phyloP scores from a whole-genome alignment of 1,284 basidiomycete species.

The Cutaneotrichosporon dermatis region DNA sequence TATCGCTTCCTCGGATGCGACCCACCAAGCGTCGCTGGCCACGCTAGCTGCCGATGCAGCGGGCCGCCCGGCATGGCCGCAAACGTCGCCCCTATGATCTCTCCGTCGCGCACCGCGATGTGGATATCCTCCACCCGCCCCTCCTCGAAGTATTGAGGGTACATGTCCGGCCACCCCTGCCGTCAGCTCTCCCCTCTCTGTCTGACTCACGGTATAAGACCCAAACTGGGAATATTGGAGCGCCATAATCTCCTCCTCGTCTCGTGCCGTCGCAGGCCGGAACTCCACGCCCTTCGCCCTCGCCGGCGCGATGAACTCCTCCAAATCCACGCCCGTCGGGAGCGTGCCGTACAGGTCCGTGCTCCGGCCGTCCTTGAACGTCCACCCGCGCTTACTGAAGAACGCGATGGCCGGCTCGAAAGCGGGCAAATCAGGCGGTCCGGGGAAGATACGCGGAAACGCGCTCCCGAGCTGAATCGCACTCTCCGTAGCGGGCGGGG shows the following conservation, averaged over 20 bases:
- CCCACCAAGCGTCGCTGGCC: constrained; percentile 18
- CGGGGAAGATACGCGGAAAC: constrained; percentile 30
- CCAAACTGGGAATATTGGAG: constrained; percentile 24
- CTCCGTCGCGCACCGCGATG: constrained; percentile 13
- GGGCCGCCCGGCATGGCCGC: constrained; percentile 13
- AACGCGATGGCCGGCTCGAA: constrained; percentile 13
- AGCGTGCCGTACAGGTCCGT: constrained; percentile 17
- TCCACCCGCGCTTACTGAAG: constrained; percentile 21
- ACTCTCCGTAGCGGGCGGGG: constrained; percentile 4
- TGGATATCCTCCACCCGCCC: constrained; percentile 19
- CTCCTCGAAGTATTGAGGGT: constrained; percentile 13
- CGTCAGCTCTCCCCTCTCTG: background rate
- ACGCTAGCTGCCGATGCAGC: constrained; percentile 14
- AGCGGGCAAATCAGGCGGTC: constrained; percentile 16
- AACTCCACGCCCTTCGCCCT: constrained; percentile 15
- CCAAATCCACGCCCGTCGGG: constrained; percentile 3
- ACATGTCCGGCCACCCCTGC: constrained; percentile 31
- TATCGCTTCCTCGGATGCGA: too few species aligned
- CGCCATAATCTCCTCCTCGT: constrained; percentile 13
- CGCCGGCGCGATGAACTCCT: constrained; percentile 10
- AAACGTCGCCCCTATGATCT: constrained; percentile 22
- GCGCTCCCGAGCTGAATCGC: constrained; percentile 22
- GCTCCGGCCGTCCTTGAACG: background rate
- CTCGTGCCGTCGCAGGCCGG: constrained; percentile 8
- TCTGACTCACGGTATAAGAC: constrained; percentile 15